Percentiles rank a stretch among this genome's conserved stretches.
phyloP scores from a whole-genome alignment of 768 basidiomycete species.

The Psilocybe cyanescens region DNA sequence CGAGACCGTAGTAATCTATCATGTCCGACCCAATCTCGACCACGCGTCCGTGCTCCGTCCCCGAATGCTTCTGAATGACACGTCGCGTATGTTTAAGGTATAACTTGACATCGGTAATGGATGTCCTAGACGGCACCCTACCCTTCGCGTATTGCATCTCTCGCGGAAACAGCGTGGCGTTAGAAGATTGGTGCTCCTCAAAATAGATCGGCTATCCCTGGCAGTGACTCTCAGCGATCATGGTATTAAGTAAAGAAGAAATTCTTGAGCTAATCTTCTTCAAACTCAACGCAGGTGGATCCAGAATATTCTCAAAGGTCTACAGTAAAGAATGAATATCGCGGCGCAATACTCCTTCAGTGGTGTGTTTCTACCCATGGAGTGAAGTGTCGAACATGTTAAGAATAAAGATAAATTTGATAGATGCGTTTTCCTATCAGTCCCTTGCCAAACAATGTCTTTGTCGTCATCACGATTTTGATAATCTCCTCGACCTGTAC shows the following conservation, averaged over 20 bases:
- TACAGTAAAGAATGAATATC: too few relatives aligned
- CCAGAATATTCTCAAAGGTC: background rate
- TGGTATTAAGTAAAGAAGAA: background rate
- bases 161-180: conserved; percentile 16
- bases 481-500: too few relatives aligned
- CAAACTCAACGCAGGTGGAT: background rate
- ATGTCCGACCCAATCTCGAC: background rate
- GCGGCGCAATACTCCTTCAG: too few relatives aligned
- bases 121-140: background rate
- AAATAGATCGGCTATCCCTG: background rate
- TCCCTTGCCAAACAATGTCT: too few relatives aligned
- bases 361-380: too few relatives aligned
- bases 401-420: too few relatives aligned
- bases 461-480: too few relatives aligned
- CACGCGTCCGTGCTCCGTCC: background rate
- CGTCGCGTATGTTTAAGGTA: background rate
- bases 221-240: background rate
- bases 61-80: background rate
- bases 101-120: background rate
- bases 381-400: too few relatives aligned
- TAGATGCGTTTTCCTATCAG: too few relatives aligned
- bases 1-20: background rate
- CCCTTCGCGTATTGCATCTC: background rate
- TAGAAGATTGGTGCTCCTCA: conserved; percentile 11
- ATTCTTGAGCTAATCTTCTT: background rate